Base-by-base conservation (phyloP, 345 rosid genomes). In the Leavenworthia alabamica region DNA sequence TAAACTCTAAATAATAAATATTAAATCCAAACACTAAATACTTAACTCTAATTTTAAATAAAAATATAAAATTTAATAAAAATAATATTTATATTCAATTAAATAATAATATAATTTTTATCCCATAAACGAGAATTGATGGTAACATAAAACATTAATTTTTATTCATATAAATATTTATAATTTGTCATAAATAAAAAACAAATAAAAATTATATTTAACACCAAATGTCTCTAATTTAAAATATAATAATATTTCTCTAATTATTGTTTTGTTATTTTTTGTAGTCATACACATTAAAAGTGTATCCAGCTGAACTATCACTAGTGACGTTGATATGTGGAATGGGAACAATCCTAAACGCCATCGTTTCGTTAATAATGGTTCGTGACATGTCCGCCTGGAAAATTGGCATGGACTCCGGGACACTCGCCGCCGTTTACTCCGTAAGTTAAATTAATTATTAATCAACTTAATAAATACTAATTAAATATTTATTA, bases 281-380 rank as follows among this genome's bases (percentile, higher is more conserved):
- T 47, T 62, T 80, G 72, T 72, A 91, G 92, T 78, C 92, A 2
- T 81, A 79, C 66, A 91, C 98, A 1, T 60, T 91, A 79, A 86
- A 73, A 78, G 53, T 48, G 19, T 88, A 92, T 74, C 96, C 98
- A 4, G 98, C 98, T 5, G 85, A 88, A 73, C 75, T 92, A 7
- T 88, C 98, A 4, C 80, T 92, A 1, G 78, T 95, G 15, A 79
- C 86, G 1, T 63, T 78, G 68, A 80, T 92, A 56, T 92, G 98
- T 79, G 48, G 84, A 14, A 71, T 71, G 64, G 98, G 98, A 2
- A 42, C 71, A 47, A 57, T 92, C 43, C 75, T 86, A 81, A 88
- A 88, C 14, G 59, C 82, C 0, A 71, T 55, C 0, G 86, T 73
- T 9, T 69, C 98, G 4, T 76, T 91, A 1, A 62, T 78, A 7